Conservation (phyloP, 2,329 filamentous ascomycete genomes). For the Apiospora rasikravindrae region DNA sequence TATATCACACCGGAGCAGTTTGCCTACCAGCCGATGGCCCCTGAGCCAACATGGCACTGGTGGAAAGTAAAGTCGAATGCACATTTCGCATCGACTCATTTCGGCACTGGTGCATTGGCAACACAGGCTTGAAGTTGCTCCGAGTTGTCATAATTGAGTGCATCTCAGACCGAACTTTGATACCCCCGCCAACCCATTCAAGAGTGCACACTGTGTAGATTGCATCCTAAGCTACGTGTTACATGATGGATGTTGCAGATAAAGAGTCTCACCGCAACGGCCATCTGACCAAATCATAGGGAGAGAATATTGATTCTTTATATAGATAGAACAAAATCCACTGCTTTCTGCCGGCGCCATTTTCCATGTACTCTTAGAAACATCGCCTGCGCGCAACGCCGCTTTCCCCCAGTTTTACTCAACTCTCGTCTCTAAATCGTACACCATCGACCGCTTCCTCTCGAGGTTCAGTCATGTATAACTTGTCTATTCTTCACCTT, state of each 20-base stretch:
- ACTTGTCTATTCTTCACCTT: conserved; percentile 28
- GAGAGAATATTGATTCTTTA: conserved; percentile 5
- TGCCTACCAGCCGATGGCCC: not conserved
- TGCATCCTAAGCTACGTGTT: not conserved
- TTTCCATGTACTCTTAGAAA: not conserved
- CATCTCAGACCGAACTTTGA: not conserved
- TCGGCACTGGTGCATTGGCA: not conserved
- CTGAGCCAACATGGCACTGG: not conserved
- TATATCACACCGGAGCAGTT: not conserved
- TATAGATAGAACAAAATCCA: not conserved
- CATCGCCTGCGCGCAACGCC: not conserved
- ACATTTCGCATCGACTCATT: not conserved
- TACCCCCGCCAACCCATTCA: not conserved
- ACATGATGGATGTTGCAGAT: not conserved
- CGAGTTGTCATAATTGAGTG: not conserved
- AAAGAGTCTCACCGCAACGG: not conserved
- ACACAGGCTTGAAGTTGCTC: not conserved
- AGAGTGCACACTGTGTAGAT: not conserved
- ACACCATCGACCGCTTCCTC: conserved; percentile 16
- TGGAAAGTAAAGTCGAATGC: not conserved
- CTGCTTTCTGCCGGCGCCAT: not conserved
- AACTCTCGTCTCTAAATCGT: conserved; percentile 1
- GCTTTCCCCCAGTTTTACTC: not conserved
- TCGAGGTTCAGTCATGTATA: not conserved
- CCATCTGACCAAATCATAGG: not conserved